These are phyloP conservation scores for Microdochium nivale DNA, from an alignment of 2,329 filamentous ascomycete species.

Conservation along the genomic window DNA sequence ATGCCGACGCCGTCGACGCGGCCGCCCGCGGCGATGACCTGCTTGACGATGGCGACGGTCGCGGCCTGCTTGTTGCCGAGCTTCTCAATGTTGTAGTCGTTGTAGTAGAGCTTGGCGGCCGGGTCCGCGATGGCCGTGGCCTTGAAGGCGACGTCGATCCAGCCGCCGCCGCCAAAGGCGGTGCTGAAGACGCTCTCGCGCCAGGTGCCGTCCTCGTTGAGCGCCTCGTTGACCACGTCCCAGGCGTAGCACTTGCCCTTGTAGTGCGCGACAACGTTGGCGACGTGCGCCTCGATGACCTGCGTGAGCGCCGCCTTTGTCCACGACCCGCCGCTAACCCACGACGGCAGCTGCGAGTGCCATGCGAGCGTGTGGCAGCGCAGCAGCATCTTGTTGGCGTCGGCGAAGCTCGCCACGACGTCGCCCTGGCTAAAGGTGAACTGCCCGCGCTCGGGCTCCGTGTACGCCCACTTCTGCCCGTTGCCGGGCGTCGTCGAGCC, in stretches of 20 bases:
- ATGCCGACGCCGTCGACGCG: constrained; percentile 55
- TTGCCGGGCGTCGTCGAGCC: constrained; percentile 59
- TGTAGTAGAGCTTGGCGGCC: constrained; percentile 46
- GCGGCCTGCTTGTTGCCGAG: constrained; percentile 35
- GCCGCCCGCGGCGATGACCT: constrained; percentile 36
- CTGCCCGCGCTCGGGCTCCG: constrained; percentile 43
- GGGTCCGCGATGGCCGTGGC: constrained; percentile 46
- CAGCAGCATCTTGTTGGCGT: constrained; percentile 39
- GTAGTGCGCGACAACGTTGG: constrained; percentile 47
- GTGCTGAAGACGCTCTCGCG: constrained; percentile 25
- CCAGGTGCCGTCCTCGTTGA: constrained; percentile 46
- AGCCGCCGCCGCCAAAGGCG: constrained; percentile 48
- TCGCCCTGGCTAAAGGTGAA: constrained; percentile 55
- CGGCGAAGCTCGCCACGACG: constrained; percentile 37
- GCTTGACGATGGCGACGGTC: constrained; percentile 29
- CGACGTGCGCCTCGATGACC: constrained; percentile 52
- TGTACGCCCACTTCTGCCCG: constrained; percentile 54
- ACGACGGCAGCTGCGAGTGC: constrained; percentile 12
- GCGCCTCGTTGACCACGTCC: constrained; percentile 59
- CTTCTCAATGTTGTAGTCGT: constrained; percentile 53
- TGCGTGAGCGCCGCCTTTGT: constrained; percentile 47
- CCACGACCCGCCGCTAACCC: constrained; percentile 34
- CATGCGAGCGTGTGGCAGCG: constrained; percentile 49
- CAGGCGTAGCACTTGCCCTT: constrained; percentile 52
- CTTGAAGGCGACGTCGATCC: constrained; percentile 48